Evolutionary conservation across 192 early-diverging fungal species (phyloP), one percentile per base, ranked within the genome.

Genomic region (Phlyctochytrium planicorne): DNA sequence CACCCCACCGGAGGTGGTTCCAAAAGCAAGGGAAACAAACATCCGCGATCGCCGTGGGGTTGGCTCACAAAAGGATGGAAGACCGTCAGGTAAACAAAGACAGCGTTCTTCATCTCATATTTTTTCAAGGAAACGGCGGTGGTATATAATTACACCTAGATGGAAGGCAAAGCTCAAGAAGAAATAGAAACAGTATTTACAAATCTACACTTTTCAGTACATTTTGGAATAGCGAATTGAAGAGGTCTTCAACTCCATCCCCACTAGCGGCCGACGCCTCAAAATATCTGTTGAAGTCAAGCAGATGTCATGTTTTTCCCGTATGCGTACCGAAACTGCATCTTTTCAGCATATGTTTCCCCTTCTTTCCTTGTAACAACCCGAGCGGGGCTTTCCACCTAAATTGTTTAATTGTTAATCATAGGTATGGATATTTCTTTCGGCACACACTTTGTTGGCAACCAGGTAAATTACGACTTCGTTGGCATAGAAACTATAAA

Each of bases 1-100:
- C 97, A 99, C 82, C 97, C 97, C 63, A 95, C 96, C 76, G 97
- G 97, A 80, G 97, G 97, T 90, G 95, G 94, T 68, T 86, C 91
- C 34, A 96, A 98, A 74, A 90, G 87, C 62, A 98, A 97, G 88
- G 92, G 96, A 37, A 77, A 71, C 76, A 91, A 91, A 77, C 85
- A 91, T 65, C 91, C 94, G 52, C 80, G 91, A 67, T 90, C 89
- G 64, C 91, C 91, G 30, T 96, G 94, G 93, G 94, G 94, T 75
- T 89, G 88, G 77, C 85, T 90, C 65, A 89, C 96, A 67, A 95
- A 96, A 87, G 96, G 93, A 72, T 91, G 90, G 73, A 93, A 92
- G 82, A 94, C 93, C 30, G 70, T 77, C 47, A 23, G 67, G 40
- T 47, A 47, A n/a, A 14, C 40, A 47, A 47, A 47, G 40, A 14